phyloP scores from a whole-genome alignment of 768 basidiomycete species.

The Mycena latifolia region DNA sequence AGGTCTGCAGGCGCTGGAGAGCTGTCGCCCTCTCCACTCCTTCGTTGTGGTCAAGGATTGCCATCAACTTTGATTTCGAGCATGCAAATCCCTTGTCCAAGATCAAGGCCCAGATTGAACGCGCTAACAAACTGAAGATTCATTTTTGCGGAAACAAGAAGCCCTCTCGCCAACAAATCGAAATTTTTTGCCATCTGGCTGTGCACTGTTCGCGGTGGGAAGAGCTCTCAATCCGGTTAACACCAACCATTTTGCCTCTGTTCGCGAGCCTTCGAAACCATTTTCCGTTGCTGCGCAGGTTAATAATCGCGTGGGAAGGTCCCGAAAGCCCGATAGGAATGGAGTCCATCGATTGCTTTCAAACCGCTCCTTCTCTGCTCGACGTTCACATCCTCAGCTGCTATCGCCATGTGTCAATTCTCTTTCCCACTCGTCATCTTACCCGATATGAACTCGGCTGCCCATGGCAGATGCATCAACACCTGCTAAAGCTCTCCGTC shows the following conservation, averaged over 20 bases:
- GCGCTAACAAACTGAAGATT: not conserved
- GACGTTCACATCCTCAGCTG: not conserved
- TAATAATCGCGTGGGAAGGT: not conserved
- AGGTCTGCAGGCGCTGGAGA: not conserved
- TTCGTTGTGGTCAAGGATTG: slow-evolving; percentile 1
- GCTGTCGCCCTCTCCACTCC: too few relatives aligned
- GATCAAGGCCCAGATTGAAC: not conserved
- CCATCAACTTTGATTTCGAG: not conserved
- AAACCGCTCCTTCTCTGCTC: not conserved
- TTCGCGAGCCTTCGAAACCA: not conserved
- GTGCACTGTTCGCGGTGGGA: not conserved
- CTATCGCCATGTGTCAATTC: not conserved
- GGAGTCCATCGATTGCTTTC: slow-evolving; percentile 7
- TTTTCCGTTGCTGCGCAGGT: not conserved
- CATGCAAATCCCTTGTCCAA: not conserved
- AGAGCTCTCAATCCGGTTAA: slow-evolving; percentile 1
- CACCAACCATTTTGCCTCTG: not conserved
- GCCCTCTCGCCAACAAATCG: not conserved
- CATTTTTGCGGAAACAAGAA: not conserved
- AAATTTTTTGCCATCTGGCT: not conserved
- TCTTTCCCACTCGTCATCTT: slow-evolving; percentile 15
- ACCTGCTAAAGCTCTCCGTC: slow-evolving; percentile 1
- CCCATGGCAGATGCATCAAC: not conserved
- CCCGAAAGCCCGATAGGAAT: not conserved
- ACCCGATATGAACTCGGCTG: not conserved